Evolutionary conservation across 805 yeast genomes (phyloP), one percentile per base, ranked within the genome.

Genomic region (Alloascoidea hylecoeti): DNA sequence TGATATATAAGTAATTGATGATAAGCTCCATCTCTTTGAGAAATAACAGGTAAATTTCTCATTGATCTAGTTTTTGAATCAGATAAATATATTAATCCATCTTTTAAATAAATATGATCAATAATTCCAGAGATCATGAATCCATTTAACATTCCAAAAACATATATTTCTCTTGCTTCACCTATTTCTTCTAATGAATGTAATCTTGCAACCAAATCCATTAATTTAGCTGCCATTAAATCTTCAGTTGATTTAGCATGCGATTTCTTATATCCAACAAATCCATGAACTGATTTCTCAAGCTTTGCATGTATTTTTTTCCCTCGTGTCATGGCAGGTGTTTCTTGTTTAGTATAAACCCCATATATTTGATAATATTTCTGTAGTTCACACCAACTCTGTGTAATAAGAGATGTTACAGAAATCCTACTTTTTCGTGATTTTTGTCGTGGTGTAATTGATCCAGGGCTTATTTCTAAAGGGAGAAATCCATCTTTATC

Each of bases 1-100:
- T 48, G 50, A 38, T 56, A 56, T 4, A 46, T 34, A 28, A 51
- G 41, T n/a, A 53, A 38, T 41, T 56, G 61, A 37, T 56, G 61
- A 35, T 47, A 52, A 3, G 61, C 61, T 3, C 51, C 41, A 2
- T 49, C 44, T 36, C 45, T 38, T 36, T 49, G 49, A 16, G 40
- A 38, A 4, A 12, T 33, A 3, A 38, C 18, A 2, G 52, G 52
- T 14, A 48, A 37, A 13, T 36, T 18, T 6, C 16, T 16, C 3
- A 33, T 5, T 4, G 17, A 9, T 33, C 52, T 28, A 14, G 58
- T 49, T 36, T 56, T 56, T 6, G 58, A 53, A 17, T 56, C 61
- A 5, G 41, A 39, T 5, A 56, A 41, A 15, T 37, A 39, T 28
- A 48, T 13, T 14, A 36, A 34, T 15, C 41, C 35, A n/a, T 42